phyloP scores from a whole-genome alignment of 352 stramenopile species.

The Blastocystis sp. region DNA sequence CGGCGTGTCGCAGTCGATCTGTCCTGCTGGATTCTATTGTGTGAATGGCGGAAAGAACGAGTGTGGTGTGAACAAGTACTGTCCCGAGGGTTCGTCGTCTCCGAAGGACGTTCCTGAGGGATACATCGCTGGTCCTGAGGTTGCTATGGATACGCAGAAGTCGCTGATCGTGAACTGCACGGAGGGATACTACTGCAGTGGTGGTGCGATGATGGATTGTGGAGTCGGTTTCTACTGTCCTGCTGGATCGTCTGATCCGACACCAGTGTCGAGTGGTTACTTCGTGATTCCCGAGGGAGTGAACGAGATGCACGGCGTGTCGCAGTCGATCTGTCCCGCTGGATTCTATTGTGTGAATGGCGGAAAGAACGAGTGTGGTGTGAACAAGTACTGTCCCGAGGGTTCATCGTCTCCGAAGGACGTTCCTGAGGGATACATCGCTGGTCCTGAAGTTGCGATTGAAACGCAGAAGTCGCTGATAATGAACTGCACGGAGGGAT shows the following conservation, averaged over 20 bases:
- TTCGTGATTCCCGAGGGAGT: background rate
- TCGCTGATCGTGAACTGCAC: background rate
- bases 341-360: conserved; percentile 21
- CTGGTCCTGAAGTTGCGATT: no score
- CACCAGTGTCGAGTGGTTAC: background rate
- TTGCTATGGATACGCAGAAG: background rate
- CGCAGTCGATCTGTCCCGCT: background rate
- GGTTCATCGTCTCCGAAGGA: no score
- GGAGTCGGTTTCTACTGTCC: background rate
- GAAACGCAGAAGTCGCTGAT: no score
- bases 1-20: no score
- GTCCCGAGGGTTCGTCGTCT: background rate
- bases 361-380: no score
- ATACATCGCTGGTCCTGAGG: background rate
- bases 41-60: no score
- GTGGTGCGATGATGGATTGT: background rate
- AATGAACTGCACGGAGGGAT: no score
- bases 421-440: no score
- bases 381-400: no score
- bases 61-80: background rate
- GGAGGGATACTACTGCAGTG: conserved; percentile 1
- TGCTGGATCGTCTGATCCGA: background rate
- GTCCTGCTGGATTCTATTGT: no score
- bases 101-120: background rate
- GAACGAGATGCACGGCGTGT: background rate